Evolutionary conservation across 1,284 basidiomycete genomes (phyloP).

Genomic region (Anthracocystis panici-leucophaei): DNA sequence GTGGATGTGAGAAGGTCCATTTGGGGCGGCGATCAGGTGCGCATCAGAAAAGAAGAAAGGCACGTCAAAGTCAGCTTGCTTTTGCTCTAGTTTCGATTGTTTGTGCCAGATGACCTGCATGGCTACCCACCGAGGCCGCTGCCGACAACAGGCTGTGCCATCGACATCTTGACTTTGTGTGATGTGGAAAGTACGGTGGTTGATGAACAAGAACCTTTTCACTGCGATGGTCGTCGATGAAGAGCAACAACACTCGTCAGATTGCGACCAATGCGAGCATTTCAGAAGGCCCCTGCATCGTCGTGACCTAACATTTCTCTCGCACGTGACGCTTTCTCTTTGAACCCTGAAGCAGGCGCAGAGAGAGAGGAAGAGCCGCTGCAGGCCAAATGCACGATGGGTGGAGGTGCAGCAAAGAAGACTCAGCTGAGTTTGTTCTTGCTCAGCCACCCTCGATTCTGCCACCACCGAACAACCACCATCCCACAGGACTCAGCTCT

Average conservation of each 20-base stretch:
- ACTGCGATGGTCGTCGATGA: conserved; percentile 1
- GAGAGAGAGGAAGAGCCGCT: conserved; percentile 7
- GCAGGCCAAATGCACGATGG: conserved; percentile 30
- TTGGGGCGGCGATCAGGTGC: neutral
- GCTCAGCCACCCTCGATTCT: conserved; percentile 27
- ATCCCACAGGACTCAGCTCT: neutral
- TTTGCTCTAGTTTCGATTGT: neutral
- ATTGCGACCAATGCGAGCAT: conserved; percentile 5
- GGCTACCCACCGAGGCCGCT: conserved; percentile 51
- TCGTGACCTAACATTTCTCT: conserved; percentile 9
- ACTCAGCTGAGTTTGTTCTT: neutral
- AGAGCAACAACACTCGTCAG: conserved; percentile 8
- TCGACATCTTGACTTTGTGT: conserved; percentile 32
- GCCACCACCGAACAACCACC: conserved; percentile 4
- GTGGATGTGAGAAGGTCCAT: neutral
- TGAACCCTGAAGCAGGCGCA: conserved; percentile 28
- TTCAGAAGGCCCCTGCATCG: conserved; percentile 31
- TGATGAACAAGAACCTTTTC: neutral
- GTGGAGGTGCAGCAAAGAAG: conserved; percentile 30
- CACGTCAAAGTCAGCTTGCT: conserved; percentile 1
- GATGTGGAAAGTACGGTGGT: neutral
- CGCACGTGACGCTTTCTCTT: conserved; percentile 8
- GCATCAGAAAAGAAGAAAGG: neutral
- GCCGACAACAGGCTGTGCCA: conserved; percentile 55
- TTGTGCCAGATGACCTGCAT: neutral